Percentiles rank a stretch among this genome's conserved stretches.
Evolutionary conservation across 1,139 yeast species (phyloP).

Genomic region (Trichomonascaceae sp.): DNA sequence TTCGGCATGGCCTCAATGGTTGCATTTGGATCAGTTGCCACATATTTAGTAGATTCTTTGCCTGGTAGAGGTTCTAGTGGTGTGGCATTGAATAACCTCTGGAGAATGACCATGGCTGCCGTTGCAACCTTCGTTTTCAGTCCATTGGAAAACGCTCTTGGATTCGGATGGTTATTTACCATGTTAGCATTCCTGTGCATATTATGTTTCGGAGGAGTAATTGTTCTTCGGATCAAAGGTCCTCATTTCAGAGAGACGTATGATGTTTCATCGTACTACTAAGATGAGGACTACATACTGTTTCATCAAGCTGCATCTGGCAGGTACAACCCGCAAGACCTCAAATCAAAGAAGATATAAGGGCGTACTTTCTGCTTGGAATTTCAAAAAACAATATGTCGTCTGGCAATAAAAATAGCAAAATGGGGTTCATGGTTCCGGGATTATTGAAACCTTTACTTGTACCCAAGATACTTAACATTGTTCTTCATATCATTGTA

Average conservation of each 20-base stretch:
- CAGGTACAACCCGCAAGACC: neutral
- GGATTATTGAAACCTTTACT: neutral
- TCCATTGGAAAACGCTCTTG: slow-evolving; percentile 55
- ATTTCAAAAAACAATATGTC: neutral
- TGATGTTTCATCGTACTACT: slow-evolving; percentile 44
- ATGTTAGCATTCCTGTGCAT: slow-evolving; percentile 50
- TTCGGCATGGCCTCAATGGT: slow-evolving; percentile 84
- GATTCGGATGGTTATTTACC: slow-evolving; percentile 63
- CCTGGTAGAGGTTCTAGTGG: slow-evolving; percentile 92
- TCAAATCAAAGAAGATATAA: slow-evolving; percentile 2
- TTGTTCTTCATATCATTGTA: slow-evolving; percentile 6
- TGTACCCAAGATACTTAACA: neutral
- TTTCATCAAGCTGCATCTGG: neutral
- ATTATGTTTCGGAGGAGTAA: slow-evolving; percentile 40
- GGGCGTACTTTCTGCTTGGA: neutral
- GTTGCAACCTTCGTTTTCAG: slow-evolving; percentile 69
- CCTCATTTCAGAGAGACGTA: slow-evolving; percentile 58
- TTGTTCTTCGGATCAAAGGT: slow-evolving; percentile 53
- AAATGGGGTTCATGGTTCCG: neutral
- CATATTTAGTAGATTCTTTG: slow-evolving; percentile 75
- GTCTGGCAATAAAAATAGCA: neutral
- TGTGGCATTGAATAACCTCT: slow-evolving; percentile 72
- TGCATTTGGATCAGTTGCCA: slow-evolving; percentile 72
- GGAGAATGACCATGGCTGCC: slow-evolving; percentile 70
- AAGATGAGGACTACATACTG: neutral